Base-by-base conservation (phyloP, 2,329 filamentous ascomycete species). In the Penicillium sp. region DNA sequence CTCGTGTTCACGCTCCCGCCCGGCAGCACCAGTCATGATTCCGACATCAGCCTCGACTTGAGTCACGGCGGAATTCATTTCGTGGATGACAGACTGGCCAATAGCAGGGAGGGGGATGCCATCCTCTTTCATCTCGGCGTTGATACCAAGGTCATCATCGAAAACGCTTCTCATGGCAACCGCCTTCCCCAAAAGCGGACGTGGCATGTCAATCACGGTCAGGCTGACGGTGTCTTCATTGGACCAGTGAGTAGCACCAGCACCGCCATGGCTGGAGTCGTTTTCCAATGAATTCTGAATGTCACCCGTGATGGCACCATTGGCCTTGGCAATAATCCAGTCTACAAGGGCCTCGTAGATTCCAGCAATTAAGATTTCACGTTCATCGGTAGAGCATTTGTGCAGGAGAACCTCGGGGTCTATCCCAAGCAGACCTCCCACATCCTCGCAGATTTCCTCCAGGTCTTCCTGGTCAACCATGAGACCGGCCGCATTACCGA, bases 111-210 rank as follows among this genome's bases (percentile, higher is more conserved):
- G 77, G n/a, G 86, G 78, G 1, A 98, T 79, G 7, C 93, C 93
- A 53, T 98, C 93, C 47, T 91, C 84, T 58, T 91, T 94, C 90
- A 98, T 97, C 71, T 98, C 93, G 0, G 85, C 78, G 55, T 97
- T 97, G 69, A 98, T 96, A 36, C 93, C 93, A 14, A 84, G 74
- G n/a, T 75, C 80, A 56, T 97, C 93, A 53, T 98, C 91, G 56
- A 98, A 98, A 23, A 97, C 80, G 10, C 87, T 87, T 26, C 88
- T 86, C 71, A 98, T 81, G 9, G 87, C 81, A n/a, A 94, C 69
- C 0, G 91, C 93, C 66, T 93, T 96, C 43, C 86, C 89, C 1
- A 98, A 74, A 1, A 79, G 76, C 19, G 87, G 82, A 48, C 83
- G 80, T 0, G 93, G 88, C 7, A 97, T 77, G 52, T 97, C 93